Conservation (phyloP, 805 yeast genomes). For the Wickerhamiella slavikovae region DNA sequence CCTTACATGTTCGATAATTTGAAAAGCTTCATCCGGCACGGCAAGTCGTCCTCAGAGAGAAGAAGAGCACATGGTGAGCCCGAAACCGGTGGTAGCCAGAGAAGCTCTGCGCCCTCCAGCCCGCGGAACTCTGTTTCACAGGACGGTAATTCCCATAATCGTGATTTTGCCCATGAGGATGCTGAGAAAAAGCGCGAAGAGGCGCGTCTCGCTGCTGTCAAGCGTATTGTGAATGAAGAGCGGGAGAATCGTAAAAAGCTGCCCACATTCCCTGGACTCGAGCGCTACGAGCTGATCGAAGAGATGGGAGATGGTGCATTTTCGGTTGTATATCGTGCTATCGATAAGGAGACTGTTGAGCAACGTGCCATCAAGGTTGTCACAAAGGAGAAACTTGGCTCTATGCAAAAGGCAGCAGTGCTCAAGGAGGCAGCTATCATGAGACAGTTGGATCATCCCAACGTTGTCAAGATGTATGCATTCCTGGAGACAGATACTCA, state of each 20-base stretch:
- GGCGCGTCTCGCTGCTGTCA: constrained; percentile 19
- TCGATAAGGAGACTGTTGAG: constrained; percentile 23
- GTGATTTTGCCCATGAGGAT: too few species aligned
- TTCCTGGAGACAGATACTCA: constrained; percentile 29
- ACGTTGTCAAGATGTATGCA: constrained; percentile 35
- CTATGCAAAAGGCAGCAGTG: constrained; percentile 21
- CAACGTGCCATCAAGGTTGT: constrained; percentile 62
- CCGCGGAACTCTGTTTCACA: too few species aligned
- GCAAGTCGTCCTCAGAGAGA: constrained; percentile 20
- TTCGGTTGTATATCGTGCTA: constrained; percentile 62
- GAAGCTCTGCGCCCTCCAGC: too few species aligned
- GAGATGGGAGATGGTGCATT: constrained; percentile 61
- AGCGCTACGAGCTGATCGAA: constrained; percentile 18
- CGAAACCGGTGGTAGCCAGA: too few species aligned
- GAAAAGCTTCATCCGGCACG: constrained; percentile 42
- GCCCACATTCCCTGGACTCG: constrained; percentile 22
- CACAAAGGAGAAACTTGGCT: constrained; percentile 30
- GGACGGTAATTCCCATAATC: too few species aligned
- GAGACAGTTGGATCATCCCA: constrained; percentile 40
- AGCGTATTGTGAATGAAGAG: constrained; percentile 23
- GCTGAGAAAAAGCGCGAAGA: too few species aligned
- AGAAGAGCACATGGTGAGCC: too few species aligned
- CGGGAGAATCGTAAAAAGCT: constrained; percentile 13
- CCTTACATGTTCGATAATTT: constrained; percentile 26
- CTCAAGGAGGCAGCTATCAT: constrained; percentile 55